Evolutionary conservation across 148 eudicot species (phyloP), one percentile per base, ranked within the genome.

Genomic region (Nepenthes mirabilis): DNA sequence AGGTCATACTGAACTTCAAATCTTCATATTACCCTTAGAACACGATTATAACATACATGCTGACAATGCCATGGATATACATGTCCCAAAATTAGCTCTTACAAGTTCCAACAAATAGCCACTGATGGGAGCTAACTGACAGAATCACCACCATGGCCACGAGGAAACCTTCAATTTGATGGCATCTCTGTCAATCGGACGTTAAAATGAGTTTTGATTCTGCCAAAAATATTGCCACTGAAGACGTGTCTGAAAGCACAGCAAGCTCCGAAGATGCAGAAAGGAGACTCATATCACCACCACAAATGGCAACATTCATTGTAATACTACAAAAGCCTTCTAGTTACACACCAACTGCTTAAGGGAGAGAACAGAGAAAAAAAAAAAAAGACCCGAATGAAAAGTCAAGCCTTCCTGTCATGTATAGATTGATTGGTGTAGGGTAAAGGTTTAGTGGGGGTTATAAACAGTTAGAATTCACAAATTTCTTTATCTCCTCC

Each of bases 51-150:
- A 36, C 60, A 57, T 45, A 57, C 40, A 59, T 10, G 5, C 33
- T 59, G 34, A 1, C 34, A 37, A 34, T 10, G 50, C 62, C 62
- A 59, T 59, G 62, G 62, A 59, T 59, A 23, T 43, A 49, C 62
- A 59, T 59, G 62, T 59, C 47, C 51, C 43, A 40, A 43, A 59
- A 59, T 59, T 59, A 59, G 62, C 34, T 43, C 62, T 59, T 59
- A 59, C 62, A 45, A 59, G 50, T 59, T 59, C 12, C 62, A 43
- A 59, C 32, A 40, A n/a, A 58, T 6, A 40, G 50, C 47, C 43
- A 58, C 32, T 37, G 14, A 59, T 36, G 8, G 36, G 10, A 58
- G 32, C 61, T 33, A 23, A 58, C 3, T 59, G 62, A 43, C 52
- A 23, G 50, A 43, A 48, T 50, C 62, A 59, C 43, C 8, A 43